Evolutionary conservation across 345 rosid species (phyloP).

Genomic region (Jatropha curcas): DNA sequence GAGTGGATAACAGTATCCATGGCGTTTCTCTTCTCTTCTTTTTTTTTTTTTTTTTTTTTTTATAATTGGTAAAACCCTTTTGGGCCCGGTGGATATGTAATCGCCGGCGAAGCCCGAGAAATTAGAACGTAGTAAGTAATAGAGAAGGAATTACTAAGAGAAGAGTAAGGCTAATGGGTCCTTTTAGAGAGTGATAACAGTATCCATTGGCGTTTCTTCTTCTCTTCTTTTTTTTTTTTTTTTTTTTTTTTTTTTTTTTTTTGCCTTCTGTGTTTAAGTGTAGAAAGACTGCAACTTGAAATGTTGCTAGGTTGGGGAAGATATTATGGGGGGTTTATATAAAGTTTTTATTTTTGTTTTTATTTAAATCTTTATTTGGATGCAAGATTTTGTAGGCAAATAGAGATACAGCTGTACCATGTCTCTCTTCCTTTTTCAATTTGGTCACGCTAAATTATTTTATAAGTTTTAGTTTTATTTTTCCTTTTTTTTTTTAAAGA

Average conservation of each 20-base stretch:
- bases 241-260: too few relatives aligned
- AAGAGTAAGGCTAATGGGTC: neutral
- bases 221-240: neutral
- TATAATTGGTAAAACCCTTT: conserved; percentile 73
- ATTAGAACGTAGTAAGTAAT: conserved; percentile 41
- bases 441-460: neutral
- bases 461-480: neutral
- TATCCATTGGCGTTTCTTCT: conserved; percentile 16
- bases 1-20: conserved; percentile 26
- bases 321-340: conserved; percentile 26
- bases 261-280: neutral
- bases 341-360: conserved; percentile 9
- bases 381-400: neutral
- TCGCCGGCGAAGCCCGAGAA: conserved; percentile 39
- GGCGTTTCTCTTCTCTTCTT: neutral
- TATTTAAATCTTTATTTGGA: neutral
- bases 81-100: conserved; percentile 82
- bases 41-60: neutral
- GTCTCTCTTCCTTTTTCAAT: neutral
- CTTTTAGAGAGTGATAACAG: conserved; percentile 17
- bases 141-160: conserved; percentile 41
- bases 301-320: conserved; percentile 27
- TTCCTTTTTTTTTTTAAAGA: neutral
- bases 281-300: conserved; percentile 23
- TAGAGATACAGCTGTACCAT: neutral